A percentile compares a stretch with the other conserved stretches of the same genome.
Conservation (phyloP, 2,329 filamentous ascomycete species). For the Cephalotrichum gorgonifer region DNA sequence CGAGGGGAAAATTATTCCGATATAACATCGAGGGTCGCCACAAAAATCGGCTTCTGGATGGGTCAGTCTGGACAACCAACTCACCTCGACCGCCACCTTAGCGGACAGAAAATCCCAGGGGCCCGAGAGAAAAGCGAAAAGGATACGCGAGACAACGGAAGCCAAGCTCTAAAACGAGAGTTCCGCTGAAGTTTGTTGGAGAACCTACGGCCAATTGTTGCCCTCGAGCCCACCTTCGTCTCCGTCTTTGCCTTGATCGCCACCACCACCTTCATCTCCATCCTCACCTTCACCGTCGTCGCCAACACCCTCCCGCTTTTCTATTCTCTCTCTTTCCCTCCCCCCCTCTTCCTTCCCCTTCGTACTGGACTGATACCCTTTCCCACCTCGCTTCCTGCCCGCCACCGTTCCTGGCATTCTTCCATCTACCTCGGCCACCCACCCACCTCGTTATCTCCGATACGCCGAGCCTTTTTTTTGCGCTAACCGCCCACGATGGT, state of each 20-base stretch:
- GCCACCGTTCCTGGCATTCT: not conserved
- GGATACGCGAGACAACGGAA: not conserved
- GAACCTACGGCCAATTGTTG: not conserved
- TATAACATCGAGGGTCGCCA: not conserved
- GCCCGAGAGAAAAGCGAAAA: not conserved
- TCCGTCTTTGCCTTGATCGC: no score
- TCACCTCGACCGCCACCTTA: not conserved
- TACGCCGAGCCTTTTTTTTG: not conserved
- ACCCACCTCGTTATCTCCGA: not conserved
- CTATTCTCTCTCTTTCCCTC: not conserved
- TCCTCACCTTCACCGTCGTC: no score
- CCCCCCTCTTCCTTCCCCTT: no score
- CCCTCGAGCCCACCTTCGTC: not conserved
- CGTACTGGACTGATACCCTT: no score
- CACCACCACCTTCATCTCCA: no score
- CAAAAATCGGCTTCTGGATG: not conserved
- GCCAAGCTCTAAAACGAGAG: not conserved
- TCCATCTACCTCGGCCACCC: not conserved
- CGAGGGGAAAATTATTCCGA: not conserved
- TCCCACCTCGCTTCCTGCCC: not conserved
- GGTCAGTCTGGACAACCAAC: not conserved
- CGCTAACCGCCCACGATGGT: constrained; percentile 53
- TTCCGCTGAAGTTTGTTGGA: not conserved
- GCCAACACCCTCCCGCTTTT: not conserved
- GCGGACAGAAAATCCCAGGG: not conserved